Conservation (phyloP, 23 red algal species). For the Pyropia yezoensis region DNA sequence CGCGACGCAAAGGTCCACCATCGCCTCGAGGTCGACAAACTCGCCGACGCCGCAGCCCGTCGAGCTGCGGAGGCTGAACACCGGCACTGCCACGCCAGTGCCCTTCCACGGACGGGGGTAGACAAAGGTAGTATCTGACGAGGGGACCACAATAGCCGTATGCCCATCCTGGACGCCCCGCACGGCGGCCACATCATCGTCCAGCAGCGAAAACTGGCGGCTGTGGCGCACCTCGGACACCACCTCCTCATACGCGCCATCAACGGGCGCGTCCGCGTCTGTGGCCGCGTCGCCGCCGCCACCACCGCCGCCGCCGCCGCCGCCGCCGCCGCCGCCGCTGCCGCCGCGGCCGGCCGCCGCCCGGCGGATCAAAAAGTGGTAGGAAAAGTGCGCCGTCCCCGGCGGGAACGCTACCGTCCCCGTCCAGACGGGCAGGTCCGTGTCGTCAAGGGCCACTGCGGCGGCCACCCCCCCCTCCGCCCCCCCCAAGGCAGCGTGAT, state of each 20-base stretch:
- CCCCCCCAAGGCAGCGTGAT: slow-evolving; percentile 16
- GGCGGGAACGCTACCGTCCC: slow-evolving; percentile 25
- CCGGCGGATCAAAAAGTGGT: slow-evolving; percentile 37
- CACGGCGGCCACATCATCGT: slow-evolving; percentile 5
- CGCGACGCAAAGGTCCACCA: slow-evolving; percentile 70
- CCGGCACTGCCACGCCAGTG: slow-evolving; percentile 65
- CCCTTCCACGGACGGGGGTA: slow-evolving; percentile 57
- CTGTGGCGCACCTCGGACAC: slow-evolving; percentile 5
- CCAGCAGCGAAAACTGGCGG: slow-evolving; percentile 6
- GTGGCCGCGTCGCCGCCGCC: background rate
- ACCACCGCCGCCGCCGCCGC: too few species aligned
- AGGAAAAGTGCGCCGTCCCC: background rate
- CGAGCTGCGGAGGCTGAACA: slow-evolving; percentile 61
- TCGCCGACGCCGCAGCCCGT: slow-evolving; percentile 67
- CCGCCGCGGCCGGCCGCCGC: too few species aligned
- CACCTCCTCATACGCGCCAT: background rate
- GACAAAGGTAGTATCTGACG: slow-evolving; percentile 20
- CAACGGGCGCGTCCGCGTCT: background rate
- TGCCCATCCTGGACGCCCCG: background rate
- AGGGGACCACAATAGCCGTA: slow-evolving; percentile 14
- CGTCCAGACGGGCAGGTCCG: slow-evolving; percentile 21
- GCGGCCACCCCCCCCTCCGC: background rate
- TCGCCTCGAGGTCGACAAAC: slow-evolving; percentile 54
- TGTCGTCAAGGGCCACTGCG: slow-evolving; percentile 25
- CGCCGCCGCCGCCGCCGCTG: too few species aligned